These are phyloP conservation scores for Colletotrichum musae DNA, from an alignment of 2,329 filamentous ascomycete genomes.

Conservation along the genomic window DNA sequence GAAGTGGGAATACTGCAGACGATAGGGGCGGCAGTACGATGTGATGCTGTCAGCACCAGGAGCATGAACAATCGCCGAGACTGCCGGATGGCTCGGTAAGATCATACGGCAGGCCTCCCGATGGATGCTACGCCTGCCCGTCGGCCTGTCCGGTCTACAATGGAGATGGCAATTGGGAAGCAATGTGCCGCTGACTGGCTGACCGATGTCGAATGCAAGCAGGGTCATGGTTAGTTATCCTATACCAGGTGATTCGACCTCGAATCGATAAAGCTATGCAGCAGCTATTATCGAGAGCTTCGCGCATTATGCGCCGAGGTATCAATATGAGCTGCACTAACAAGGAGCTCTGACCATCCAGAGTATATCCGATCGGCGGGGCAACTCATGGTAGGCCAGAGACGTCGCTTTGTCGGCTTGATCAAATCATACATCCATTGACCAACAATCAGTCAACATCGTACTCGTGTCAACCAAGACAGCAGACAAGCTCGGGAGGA, in stretches of 20 bases:
- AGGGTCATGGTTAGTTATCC: not conserved
- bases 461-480: not conserved
- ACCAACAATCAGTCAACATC: not conserved
- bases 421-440: conserved; percentile 7
- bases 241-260: not conserved
- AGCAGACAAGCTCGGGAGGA: not conserved
- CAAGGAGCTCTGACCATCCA: conserved; percentile 31
- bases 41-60: not conserved
- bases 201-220: not conserved
- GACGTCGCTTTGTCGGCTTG: not conserved
- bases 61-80: not conserved
- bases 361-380: conserved; percentile 7
- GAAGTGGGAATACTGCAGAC: too few species aligned
- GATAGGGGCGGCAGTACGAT: too few species aligned
- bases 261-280: conserved; percentile 10
- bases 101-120: conserved; percentile 10
- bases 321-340: conserved; percentile 11
- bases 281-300: conserved; percentile 15
- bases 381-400: not conserved
- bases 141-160: not conserved
- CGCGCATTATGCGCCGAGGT: not conserved
- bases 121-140: not conserved
- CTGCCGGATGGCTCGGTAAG: conserved; percentile 16
- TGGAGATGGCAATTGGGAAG: not conserved
- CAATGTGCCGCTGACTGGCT: not conserved